phyloP scores from a whole-genome alignment of 192 early-diverging fungal genomes.

The Gigaspora rosea region DNA sequence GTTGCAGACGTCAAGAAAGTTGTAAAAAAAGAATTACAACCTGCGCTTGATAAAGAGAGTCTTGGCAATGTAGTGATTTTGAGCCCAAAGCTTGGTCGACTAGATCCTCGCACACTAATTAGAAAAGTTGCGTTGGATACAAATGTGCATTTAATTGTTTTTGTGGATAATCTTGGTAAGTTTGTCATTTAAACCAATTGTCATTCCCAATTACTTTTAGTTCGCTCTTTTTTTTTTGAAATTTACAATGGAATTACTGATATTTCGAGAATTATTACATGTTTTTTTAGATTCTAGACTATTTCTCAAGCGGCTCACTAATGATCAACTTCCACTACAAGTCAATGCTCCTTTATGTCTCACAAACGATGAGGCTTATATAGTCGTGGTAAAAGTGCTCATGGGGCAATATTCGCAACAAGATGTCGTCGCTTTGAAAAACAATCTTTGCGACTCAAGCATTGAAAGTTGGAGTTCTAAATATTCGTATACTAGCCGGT shows the following conservation, averaged over 20 bases:
- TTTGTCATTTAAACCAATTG: not conserved
- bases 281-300: slow-evolving; percentile 21
- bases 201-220: not conserved
- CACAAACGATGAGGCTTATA: slow-evolving; percentile 26
- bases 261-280: not conserved
- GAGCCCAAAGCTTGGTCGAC: slow-evolving; percentile 21
- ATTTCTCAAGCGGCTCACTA: slow-evolving; percentile 22
- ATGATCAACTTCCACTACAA: slow-evolving; percentile 29
- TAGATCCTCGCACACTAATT: slow-evolving; percentile 18
- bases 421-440: slow-evolving; percentile 15
- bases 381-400: slow-evolving; percentile 24
- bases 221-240: no score
- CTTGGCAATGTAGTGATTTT: slow-evolving; percentile 33
- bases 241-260: not conserved
- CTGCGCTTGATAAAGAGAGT: slow-evolving; percentile 30
- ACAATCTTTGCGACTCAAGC: slow-evolving; percentile 22
- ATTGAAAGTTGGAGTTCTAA: slow-evolving; percentile 30
- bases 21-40: slow-evolving; percentile 32
- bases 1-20: slow-evolving; percentile 33
- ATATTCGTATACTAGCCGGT: not conserved
- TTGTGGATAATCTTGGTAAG: slow-evolving; percentile 36
- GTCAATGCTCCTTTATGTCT: slow-evolving; percentile 31
- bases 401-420: slow-evolving; percentile 7
- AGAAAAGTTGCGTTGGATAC: slow-evolving; percentile 3
- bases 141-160: slow-evolving; percentile 25